Percentiles rank a stretch among this genome's conserved stretches.
Evolutionary conservation across 257 asterid genomes (phyloP).

Genomic region (Nicotiana attenuata): DNA sequence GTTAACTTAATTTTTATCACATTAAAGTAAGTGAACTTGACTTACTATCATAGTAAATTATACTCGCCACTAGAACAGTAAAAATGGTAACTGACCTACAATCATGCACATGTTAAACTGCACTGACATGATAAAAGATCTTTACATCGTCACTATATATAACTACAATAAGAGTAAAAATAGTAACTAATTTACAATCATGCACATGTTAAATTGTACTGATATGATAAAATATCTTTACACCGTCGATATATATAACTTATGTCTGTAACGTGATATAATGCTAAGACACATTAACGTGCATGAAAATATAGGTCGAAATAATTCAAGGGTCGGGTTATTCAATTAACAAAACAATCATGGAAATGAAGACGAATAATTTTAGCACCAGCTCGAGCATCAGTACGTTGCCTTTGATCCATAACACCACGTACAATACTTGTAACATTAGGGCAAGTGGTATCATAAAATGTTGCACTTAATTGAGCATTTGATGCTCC

Average conservation of each 20-base stretch:
- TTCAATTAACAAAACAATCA: slow-evolving; percentile 31
- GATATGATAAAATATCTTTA: not conserved
- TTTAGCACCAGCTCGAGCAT: slow-evolving; percentile 30
- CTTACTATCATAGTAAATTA: no score
- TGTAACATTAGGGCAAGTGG: slow-evolving; percentile 24
- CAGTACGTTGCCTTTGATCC: slow-evolving; percentile 11
- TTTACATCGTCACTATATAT: not conserved
- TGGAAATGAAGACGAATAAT: slow-evolving; percentile 32
- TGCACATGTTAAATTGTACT: not conserved
- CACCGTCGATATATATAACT: not conserved
- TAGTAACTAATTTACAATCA: not conserved
- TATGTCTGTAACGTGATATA: not conserved
- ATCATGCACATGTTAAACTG: not conserved
- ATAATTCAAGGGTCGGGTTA: not conserved
- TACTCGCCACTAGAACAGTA: no score
- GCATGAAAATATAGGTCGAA: not conserved
- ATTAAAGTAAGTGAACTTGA: no score
- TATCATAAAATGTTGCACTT: slow-evolving; percentile 24
- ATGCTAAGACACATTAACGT: not conserved
- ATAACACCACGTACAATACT: slow-evolving; percentile 21
- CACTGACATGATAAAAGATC: not conserved
- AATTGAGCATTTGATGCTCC: slow-evolving; percentile 18
- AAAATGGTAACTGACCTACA: not conserved
- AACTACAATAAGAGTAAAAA: not conserved
- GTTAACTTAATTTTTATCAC: no score